Evolutionary conservation across 2,329 filamentous ascomycete genomes (phyloP).

Genomic region (Zasmidium citrigriseum): DNA sequence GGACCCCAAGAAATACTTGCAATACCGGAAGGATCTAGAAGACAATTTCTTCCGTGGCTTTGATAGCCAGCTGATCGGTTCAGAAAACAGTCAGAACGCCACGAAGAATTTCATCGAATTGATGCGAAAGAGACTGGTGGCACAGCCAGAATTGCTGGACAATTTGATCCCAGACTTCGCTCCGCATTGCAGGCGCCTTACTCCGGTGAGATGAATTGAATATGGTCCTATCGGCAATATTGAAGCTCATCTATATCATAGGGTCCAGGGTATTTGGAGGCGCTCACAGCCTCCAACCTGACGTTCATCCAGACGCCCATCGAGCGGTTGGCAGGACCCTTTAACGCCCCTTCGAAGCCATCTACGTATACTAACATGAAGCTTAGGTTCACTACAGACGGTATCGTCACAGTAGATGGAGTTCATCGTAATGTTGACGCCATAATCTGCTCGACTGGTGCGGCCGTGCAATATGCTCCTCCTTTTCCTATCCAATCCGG

Average conservation of each 20-base stretch:
- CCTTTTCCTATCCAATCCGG: constrained; percentile 33
- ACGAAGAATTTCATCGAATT: constrained; percentile 39
- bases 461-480: constrained; percentile 36
- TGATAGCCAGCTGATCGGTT: constrained; percentile 40
- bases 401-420: constrained; percentile 45
- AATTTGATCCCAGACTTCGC: constrained; percentile 45
- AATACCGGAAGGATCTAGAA: constrained; percentile 44
- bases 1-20: constrained; percentile 62
- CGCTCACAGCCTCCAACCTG: constrained; percentile 50
- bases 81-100: constrained; percentile 36
- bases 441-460: constrained; percentile 48
- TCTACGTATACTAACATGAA: not conserved
- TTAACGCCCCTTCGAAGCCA: not conserved
- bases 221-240: no score
- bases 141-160: constrained; percentile 41
- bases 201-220: constrained; percentile 40
- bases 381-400: constrained; percentile 38
- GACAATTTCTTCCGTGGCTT: constrained; percentile 62
- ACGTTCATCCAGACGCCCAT: constrained; percentile 46
- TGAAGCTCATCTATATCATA: no score
- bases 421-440: constrained; percentile 40
- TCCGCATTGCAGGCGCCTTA: constrained; percentile 48
- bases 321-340: constrained; percentile 18
- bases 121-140: constrained; percentile 41
- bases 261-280: constrained; percentile 55